Percentiles rank a stretch among this genome's conserved stretches.
These are phyloP conservation scores for Pseudogymnoascus sp. DNA, from an alignment of 2,329 filamentous ascomycete genomes.

Conservation along the genomic window DNA sequence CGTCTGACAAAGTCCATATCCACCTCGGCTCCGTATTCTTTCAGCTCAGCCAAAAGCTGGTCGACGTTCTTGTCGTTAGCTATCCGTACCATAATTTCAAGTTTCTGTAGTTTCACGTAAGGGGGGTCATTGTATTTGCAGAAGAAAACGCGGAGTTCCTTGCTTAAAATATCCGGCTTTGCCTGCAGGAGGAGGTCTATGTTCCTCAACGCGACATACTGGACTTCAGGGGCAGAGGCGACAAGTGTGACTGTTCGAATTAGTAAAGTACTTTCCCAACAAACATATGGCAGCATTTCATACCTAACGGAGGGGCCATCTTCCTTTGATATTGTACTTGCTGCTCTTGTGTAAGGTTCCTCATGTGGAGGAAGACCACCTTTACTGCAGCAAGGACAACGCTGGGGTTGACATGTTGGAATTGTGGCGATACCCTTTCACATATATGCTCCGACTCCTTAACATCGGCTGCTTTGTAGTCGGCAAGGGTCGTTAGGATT, in stretches of 20 bases:
- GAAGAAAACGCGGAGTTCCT: conserved; percentile 96
- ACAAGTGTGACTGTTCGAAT: conserved; percentile 71
- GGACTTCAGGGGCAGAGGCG: conserved; percentile 90
- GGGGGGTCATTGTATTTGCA: conserved; percentile 99
- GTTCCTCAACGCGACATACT: conserved; percentile 93
- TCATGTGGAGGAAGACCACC: conserved; percentile 96
- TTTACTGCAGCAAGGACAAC: conserved; percentile 97
- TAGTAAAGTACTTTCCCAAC: conserved; percentile 12
- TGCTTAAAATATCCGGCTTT: conserved; percentile 92
- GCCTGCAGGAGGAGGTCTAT: conserved; percentile 94
- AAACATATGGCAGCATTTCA: conserved; percentile 22
- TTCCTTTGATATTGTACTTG: conserved; percentile 89
- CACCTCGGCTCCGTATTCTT: conserved; percentile 95
- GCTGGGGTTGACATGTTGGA: conserved; percentile 96
- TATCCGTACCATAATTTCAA: conserved; percentile 99
- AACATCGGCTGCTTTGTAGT: conserved; percentile 78
- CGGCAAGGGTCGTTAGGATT: conserved; percentile 79
- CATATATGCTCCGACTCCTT: conserved; percentile 99
- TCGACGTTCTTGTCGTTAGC: conserved; percentile 96
- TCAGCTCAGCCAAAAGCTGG: conserved; percentile 85
- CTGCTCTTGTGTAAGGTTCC: conserved; percentile 67
- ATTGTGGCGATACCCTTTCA: conserved; percentile 90
- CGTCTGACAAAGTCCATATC: conserved; percentile 98
- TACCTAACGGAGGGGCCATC: conserved; percentile 93
- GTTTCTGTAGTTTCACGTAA: conserved; percentile 94